These are phyloP conservation scores for Didymellaceae sp. DNA, from an alignment of 2,329 filamentous ascomycete species.

Conservation along the genomic window DNA sequence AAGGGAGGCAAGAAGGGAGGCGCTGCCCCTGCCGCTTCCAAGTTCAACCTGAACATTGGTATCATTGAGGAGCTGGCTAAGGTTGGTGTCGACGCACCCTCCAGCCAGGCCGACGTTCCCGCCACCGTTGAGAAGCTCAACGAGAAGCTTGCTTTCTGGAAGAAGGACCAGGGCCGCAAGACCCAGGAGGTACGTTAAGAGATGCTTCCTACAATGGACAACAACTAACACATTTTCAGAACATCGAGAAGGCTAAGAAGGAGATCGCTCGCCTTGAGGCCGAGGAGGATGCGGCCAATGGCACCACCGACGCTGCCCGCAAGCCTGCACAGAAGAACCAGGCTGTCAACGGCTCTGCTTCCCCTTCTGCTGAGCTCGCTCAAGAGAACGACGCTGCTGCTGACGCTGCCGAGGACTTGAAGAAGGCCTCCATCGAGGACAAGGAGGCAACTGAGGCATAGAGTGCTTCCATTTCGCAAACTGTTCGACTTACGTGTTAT, in stretches of 20 bases:
- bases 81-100: conserved; percentile 85
- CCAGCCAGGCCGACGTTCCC: conserved; percentile 82
- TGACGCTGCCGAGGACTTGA: conserved; percentile 65
- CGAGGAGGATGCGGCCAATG: conserved; percentile 67
- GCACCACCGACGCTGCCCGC: conserved; percentile 62
- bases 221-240: conserved; percentile 60
- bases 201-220: background rate
- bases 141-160: conserved; percentile 90
- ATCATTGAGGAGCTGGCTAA: conserved; percentile 89
- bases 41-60: conserved; percentile 87
- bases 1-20: conserved; percentile 87
- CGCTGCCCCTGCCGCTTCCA: conserved; percentile 57
- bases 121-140: conserved; percentile 85
- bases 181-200: conserved; percentile 78
- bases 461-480: background rate
- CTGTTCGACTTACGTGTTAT: conserved; percentile 14
- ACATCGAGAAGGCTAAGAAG: conserved; percentile 94
- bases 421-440: conserved; percentile 67
- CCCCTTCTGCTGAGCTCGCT: conserved; percentile 60
- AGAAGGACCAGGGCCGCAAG: conserved; percentile 85
- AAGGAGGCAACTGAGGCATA: conserved; percentile 37
- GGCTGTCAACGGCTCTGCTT: conserved; percentile 59
- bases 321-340: conserved; percentile 60
- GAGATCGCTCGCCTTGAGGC: conserved; percentile 84
- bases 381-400: conserved; percentile 66